phyloP scores from a whole-genome alignment of 2,329 filamentous ascomycete genomes.

The Fusarium chlamydosporum region DNA sequence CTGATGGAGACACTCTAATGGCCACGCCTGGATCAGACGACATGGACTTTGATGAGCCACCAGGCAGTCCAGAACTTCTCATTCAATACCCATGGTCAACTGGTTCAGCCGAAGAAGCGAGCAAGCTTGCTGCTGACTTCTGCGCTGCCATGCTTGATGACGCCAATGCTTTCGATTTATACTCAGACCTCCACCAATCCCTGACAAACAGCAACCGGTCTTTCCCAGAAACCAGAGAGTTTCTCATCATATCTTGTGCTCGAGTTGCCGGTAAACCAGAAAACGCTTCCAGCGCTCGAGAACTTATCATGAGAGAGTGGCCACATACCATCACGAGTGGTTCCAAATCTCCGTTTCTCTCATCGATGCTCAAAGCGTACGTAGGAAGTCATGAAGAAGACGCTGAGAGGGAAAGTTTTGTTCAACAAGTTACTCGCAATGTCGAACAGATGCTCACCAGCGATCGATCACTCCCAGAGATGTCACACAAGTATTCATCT shows the following conservation, averaged over 20 bases:
- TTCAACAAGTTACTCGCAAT: slow-evolving; percentile 18
- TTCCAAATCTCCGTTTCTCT: slow-evolving; percentile 29
- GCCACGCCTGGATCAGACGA: slow-evolving; percentile 10
- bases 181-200: slow-evolving; percentile 29
- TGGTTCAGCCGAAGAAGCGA: slow-evolving; percentile 32
- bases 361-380: slow-evolving; percentile 40
- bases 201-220: slow-evolving; percentile 11
- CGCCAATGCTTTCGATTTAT: slow-evolving; percentile 45
- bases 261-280: slow-evolving; percentile 42
- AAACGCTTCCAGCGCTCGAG: slow-evolving; percentile 32
- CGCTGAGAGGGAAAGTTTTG: slow-evolving; percentile 8
- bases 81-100: slow-evolving; percentile 38
- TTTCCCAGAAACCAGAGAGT: slow-evolving; percentile 13
- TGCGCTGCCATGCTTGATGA: slow-evolving; percentile 47
- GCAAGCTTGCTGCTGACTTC: slow-evolving; percentile 50
- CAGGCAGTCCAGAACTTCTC: background rate
- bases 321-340: background rate
- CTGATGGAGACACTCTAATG: slow-evolving; percentile 4
- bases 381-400: slow-evolving; percentile 35
- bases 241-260: slow-evolving; percentile 40
- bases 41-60: slow-evolving; percentile 17
- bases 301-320: slow-evolving; percentile 29
- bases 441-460: slow-evolving; percentile 25
- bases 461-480: slow-evolving; percentile 21
- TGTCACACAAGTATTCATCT: slow-evolving; percentile 31